These are phyloP conservation scores for Hanseniaspora meyeri DNA, from an alignment of 805 yeast genomes.

Conservation along the genomic window DNA sequence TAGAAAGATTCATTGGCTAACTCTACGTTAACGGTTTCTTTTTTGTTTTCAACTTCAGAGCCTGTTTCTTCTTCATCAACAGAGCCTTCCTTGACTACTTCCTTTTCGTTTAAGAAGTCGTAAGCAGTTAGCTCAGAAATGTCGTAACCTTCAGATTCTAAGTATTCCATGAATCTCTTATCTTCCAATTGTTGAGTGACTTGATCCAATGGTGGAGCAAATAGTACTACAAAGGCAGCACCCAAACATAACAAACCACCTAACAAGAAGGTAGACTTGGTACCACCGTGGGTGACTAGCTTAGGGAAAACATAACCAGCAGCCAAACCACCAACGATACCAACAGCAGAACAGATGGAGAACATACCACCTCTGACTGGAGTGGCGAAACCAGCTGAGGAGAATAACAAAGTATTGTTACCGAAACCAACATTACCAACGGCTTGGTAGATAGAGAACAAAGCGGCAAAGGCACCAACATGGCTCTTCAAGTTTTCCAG, in stretches of 20 bases:
- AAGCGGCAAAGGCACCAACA: slow-evolving; percentile 70
- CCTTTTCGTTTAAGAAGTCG: not conserved
- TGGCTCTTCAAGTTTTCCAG: slow-evolving; percentile 43
- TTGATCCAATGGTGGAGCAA: slow-evolving; percentile 68
- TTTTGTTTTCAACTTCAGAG: not conserved
- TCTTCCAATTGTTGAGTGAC: slow-evolving; percentile 74
- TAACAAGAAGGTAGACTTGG: slow-evolving; percentile 26
- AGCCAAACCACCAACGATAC: slow-evolving; percentile 85
- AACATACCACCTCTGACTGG: slow-evolving; percentile 85
- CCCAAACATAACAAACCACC: slow-evolving; percentile 40
- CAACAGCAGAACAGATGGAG: slow-evolving; percentile 82
- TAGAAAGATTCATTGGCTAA: not conserved
- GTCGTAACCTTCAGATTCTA: slow-evolving; percentile 60
- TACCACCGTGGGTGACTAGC: slow-evolving; percentile 53
- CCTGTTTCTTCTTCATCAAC: not conserved
- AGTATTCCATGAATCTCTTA: slow-evolving; percentile 52
- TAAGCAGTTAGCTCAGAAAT: slow-evolving; percentile 20
- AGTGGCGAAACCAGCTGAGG: slow-evolving; percentile 76
- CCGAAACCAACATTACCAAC: slow-evolving; percentile 85
- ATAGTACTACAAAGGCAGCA: slow-evolving; percentile 33
- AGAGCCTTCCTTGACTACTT: not conserved
- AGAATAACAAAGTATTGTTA: slow-evolving; percentile 77
- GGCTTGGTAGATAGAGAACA: slow-evolving; percentile 76
- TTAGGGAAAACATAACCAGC: slow-evolving; percentile 84
- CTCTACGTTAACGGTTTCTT: not conserved